phyloP scores from a whole-genome alignment of 371 early-diverging fungal genomes.

The Mucor sp. region DNA sequence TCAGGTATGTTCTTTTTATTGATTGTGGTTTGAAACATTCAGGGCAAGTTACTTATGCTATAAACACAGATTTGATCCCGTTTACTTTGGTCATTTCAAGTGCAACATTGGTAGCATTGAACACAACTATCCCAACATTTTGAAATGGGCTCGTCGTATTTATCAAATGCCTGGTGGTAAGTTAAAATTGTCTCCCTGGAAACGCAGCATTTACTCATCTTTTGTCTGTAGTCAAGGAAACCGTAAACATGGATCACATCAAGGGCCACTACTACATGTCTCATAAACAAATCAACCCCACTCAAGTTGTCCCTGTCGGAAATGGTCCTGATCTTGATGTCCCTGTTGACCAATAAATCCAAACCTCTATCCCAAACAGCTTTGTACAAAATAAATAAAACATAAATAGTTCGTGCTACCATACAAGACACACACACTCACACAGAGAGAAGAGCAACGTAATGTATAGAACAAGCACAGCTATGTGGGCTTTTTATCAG shows the following conservation, averaged over 20 bases:
- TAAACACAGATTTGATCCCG: conserved; percentile 73
- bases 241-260: conserved; percentile 94
- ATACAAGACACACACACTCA: background rate
- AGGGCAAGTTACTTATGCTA: background rate
- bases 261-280: conserved; percentile 92
- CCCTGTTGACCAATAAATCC: conserved; percentile 25
- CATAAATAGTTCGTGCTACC: background rate
- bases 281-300: conserved; percentile 91
- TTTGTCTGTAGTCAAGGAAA: conserved; percentile 56
- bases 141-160: conserved; percentile 82
- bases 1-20: conserved; percentile 54
- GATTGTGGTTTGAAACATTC: background rate
- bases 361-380: background rate
- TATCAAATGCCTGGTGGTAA: conserved; percentile 79
- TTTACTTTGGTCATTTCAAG: conserved; percentile 92
- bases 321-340: conserved; percentile 76
- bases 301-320: conserved; percentile 82
- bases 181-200: background rate
- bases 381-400: background rate
- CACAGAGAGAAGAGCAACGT: background rate
- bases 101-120: conserved; percentile 84
- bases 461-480: background rate
- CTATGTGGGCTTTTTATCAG: background rate
- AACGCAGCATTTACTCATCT: background rate
- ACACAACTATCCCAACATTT: conserved; percentile 83